Base-by-base conservation (phyloP, 2,329 filamentous ascomycete species). In the Leptodontidium sp. region DNA sequence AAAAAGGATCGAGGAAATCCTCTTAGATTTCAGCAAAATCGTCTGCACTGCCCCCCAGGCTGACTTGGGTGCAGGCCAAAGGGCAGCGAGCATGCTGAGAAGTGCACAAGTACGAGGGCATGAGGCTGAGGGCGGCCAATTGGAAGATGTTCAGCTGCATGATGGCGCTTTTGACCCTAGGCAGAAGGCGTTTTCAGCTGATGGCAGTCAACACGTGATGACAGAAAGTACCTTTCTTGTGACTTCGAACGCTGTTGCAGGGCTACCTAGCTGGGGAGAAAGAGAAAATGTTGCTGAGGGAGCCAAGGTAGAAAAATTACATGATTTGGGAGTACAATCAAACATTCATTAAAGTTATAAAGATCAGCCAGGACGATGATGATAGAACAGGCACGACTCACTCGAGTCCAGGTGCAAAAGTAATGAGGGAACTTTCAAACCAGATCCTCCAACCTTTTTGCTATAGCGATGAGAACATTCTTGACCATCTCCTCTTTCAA, bases 401-500 rank as follows among this genome's bases (percentile, higher is more conserved):
- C 21, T 38, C 17, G n/a, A 53, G 32, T 14, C 38, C 47, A 38
- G 17, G 8, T 52, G 15, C 11, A 12, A 8, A 12, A 29, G 15
- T 15, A n/a, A 45, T 21, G 21, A 21, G 15, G 38, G 21, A 24
- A 67, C n/a, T 32, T 14, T 64, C 57, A 64, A 24, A 65, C 50
- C 45, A 71, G 50, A 35, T 45, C 8, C 26, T 52, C 47, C 64
- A 72, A 38, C 58, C 69, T 70, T n/a, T 2, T 35, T 6, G 24
- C 6, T 15, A 72, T 32, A 7, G 38, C 53, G 17, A 45, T 58
- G 12, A 73, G 26, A 24, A 68, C 67, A 43, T 55, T 49, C 45
- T 62, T 53, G 43, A 72, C 67, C 65, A 70, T 69, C 29, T 68
- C 65, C n/a, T 58, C 64, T 21, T 70, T 53, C 43, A 73, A 14